A percentile compares a stretch with the other conserved stretches of the same genome.
Conservation (phyloP, 1,139 yeast species). For the Torulaspora globosa region DNA sequence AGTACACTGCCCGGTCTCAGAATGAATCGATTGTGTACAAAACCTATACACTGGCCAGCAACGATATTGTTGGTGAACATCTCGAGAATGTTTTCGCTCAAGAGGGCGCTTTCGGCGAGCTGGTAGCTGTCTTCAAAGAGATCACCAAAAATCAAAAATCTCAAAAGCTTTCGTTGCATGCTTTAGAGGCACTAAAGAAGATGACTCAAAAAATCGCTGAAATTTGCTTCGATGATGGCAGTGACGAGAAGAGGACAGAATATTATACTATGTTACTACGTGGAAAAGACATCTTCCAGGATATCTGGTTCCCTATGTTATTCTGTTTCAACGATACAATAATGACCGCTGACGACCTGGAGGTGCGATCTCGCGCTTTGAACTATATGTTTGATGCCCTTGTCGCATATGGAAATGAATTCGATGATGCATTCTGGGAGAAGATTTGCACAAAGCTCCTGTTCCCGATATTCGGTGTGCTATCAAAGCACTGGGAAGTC, state of each 20-base stretch:
- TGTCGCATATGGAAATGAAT: conserved; percentile 72
- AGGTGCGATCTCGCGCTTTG: conserved; percentile 86
- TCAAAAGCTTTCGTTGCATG: conserved; percentile 75
- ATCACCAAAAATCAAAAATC: conserved; percentile 79
- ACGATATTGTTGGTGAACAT: conserved; percentile 56
- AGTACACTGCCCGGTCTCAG: conserved; percentile 37
- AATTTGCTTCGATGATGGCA: conserved; percentile 42
- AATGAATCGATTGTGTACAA: conserved; percentile 57
- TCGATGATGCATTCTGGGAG: conserved; percentile 77
- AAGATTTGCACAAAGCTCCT: conserved; percentile 68
- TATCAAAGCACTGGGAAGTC: conserved; percentile 73
- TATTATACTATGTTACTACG: conserved; percentile 41
- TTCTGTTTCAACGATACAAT: conserved; percentile 82
- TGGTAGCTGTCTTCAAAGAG: conserved; percentile 73
- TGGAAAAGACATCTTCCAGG: conserved; percentile 40
- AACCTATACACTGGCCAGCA: conserved; percentile 58
- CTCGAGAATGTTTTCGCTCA: conserved; percentile 63
- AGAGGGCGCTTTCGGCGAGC: conserved; percentile 63
- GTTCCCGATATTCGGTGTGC: conserved; percentile 84
- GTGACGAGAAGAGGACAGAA: conserved; percentile 50
- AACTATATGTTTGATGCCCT: conserved; percentile 76
- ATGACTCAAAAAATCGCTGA: conserved; percentile 59
- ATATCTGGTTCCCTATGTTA: conserved; percentile 66
- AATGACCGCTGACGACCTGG: conserved; percentile 91
- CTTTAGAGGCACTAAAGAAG: conserved; percentile 69